Percentiles rank a stretch among this genome's conserved stretches.
phyloP scores from a whole-genome alignment of 352 stramenopile genomes.

The Globisporangium nodosum region DNA sequence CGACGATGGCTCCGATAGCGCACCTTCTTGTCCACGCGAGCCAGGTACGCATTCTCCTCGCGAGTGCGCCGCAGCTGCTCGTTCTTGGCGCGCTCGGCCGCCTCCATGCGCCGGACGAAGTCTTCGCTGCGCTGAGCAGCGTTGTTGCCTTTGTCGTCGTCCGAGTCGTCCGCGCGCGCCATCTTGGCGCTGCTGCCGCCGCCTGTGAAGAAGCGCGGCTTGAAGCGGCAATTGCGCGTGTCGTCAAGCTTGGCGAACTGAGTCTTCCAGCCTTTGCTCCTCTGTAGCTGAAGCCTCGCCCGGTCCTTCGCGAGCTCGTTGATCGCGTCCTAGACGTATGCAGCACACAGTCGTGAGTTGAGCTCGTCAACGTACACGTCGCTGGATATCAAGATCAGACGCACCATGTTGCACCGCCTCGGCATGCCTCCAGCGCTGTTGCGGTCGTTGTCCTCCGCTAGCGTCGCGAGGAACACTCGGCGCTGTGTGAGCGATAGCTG shows the following conservation, averaged over 20 bases:
- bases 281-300: conserved; percentile 21
- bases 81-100: conserved; percentile 45
- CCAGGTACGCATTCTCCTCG: conserved; percentile 49
- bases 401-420: conserved; percentile 26
- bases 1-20: neutral
- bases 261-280: conserved; percentile 8
- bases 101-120: conserved; percentile 72
- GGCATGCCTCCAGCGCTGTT: neutral
- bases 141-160: conserved; percentile 28
- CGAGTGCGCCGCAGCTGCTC: conserved; percentile 58
- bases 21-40: conserved; percentile 67
- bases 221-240: conserved; percentile 49
- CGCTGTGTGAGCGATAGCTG: conserved; percentile 55
- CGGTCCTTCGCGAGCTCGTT: conserved; percentile 46
- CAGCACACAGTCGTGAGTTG: no score
- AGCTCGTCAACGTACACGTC: neutral
- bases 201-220: conserved; percentile 20
- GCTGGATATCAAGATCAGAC: neutral
- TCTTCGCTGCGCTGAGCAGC: conserved; percentile 33
- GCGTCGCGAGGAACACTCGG: conserved; percentile 54
- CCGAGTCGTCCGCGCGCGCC: conserved; percentile 24
- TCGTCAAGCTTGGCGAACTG: conserved; percentile 60
- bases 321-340: conserved; percentile 24
- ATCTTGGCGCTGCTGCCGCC: conserved; percentile 10
- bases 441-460: conserved; percentile 21